Evolutionary conservation across 1,139 yeast species (phyloP).

Genomic region (Blastobotrys petasosporus): DNA sequence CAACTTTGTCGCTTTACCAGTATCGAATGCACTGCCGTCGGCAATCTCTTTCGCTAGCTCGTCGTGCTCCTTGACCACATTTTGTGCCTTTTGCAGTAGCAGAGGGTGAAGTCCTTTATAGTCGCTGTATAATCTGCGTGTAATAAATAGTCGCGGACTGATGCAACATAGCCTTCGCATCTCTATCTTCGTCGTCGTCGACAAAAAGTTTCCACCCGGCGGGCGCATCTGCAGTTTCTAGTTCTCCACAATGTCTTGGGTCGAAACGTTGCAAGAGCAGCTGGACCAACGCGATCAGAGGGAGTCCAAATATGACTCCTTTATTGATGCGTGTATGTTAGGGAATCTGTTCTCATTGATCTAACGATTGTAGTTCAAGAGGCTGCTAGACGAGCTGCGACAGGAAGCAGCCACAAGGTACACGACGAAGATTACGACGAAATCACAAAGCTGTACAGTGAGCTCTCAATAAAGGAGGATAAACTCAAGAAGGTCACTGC

Average conservation of each 20-base stretch:
- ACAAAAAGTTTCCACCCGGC: background rate
- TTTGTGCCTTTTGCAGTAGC: constrained; percentile 47
- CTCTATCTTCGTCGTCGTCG: background rate
- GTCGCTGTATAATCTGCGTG: background rate
- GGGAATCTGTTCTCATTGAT: background rate
- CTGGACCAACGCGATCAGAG: constrained; percentile 25
- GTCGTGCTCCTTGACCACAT: constrained; percentile 46
- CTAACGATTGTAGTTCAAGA: constrained; percentile 9
- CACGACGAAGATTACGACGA: constrained; percentile 18
- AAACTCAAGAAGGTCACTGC: constrained; percentile 10
- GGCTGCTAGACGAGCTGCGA: constrained; percentile 13
- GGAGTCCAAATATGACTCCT: constrained; percentile 22
- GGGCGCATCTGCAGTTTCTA: background rate
- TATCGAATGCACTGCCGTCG: constrained; percentile 45
- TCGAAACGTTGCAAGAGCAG: constrained; percentile 28
- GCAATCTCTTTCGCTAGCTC: constrained; percentile 40
- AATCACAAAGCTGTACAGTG: constrained; percentile 19
- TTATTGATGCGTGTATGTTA: constrained; percentile 24
- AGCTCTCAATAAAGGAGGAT: constrained; percentile 20
- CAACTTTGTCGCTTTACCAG: constrained; percentile 50
- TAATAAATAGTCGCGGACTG: too few relatives aligned
- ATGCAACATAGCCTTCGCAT: background rate
- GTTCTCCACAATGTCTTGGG: constrained; percentile 7
- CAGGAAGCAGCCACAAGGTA: background rate
- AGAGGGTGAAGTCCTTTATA: constrained; percentile 22